These are phyloP conservation scores for Dacryopinax primogenitus DNA, from an alignment of 768 basidiomycete genomes.

Conservation along the genomic window DNA sequence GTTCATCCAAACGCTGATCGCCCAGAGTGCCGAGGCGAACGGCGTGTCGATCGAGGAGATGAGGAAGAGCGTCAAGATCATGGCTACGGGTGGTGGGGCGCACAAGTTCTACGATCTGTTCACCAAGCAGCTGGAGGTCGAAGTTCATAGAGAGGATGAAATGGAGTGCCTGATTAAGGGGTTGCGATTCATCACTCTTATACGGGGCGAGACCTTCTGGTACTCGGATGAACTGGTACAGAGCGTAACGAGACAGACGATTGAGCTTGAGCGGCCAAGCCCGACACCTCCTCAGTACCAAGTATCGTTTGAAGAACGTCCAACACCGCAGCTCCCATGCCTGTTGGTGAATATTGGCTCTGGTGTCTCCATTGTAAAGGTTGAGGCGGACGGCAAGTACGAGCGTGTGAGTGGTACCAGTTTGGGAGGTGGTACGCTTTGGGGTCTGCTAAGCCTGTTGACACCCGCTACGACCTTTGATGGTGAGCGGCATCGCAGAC, in stretches of 20 bases:
- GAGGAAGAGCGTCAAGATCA: conserved; percentile 85
- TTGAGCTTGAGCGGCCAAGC: conserved; percentile 63
- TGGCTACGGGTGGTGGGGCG: conserved; percentile 96
- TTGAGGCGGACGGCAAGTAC: conserved; percentile 87
- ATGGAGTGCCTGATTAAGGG: conserved; percentile 98
- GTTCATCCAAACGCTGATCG: conserved; percentile 79
- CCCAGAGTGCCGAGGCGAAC: conserved; percentile 72
- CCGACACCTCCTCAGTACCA: conserved; percentile 81
- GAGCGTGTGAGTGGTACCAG: conserved; percentile 97
- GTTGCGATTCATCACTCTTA: conserved; percentile 86
- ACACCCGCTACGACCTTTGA: conserved; percentile 95
- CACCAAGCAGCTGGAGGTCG: conserved; percentile 57
- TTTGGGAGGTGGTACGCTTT: conserved; percentile 91
- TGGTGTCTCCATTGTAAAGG: conserved; percentile 93
- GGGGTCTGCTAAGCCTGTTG: conserved; percentile 86
- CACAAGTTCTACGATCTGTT: conserved; percentile 87
- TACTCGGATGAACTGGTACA: conserved; percentile 94
- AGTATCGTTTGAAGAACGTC: conserved; percentile 74
- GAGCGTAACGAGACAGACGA: conserved; percentile 31
- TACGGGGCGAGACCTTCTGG: conserved; percentile 95
- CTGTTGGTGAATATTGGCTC: conserved; percentile 96
- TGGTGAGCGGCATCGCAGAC: conserved; percentile 48
- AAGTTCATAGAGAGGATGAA: conserved; percentile 86
- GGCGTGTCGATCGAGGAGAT: conserved; percentile 80
- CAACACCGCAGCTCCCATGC: conserved; percentile 83